phyloP scores from a whole-genome alignment of 2,329 filamentous ascomycete genomes.

The Mariannaea elegans region DNA sequence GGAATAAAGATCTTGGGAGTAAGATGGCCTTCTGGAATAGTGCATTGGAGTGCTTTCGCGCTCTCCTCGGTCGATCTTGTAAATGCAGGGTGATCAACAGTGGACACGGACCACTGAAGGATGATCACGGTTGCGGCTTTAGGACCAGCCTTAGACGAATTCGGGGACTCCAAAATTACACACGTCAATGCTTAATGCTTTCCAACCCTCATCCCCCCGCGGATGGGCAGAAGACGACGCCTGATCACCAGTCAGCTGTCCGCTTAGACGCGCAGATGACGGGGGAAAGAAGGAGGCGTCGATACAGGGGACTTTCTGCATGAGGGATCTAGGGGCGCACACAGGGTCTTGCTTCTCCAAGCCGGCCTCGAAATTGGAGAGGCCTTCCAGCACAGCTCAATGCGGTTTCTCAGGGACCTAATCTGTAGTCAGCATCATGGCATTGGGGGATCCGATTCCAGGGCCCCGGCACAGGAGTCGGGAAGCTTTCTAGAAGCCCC shows the following conservation, averaged over 20 bases:
- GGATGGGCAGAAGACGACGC: constrained; percentile 16
- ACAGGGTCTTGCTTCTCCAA: constrained; percentile 6
- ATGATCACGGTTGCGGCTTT: constrained; percentile 24
- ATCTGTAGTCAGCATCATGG: constrained; percentile 31
- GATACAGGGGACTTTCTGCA: constrained; percentile 28
- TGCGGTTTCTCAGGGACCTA: constrained; percentile 28
- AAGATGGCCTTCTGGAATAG: neutral
- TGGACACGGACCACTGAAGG: constrained; percentile 19
- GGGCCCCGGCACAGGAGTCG: constrained; percentile 37
- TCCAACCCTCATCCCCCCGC: constrained; percentile 16
- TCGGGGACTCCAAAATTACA: constrained; percentile 39
- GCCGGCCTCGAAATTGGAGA: constrained; percentile 24
- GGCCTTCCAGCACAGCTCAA: constrained; percentile 18
- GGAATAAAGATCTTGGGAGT: neutral
- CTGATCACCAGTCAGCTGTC: constrained; percentile 28
- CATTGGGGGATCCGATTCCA: constrained; percentile 36
- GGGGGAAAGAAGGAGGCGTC: constrained; percentile 8
- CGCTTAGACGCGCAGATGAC: constrained; percentile 1
- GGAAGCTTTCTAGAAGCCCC: constrained; percentile 40
- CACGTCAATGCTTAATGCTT: constrained; percentile 37
- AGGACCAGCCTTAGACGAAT: constrained; percentile 34
- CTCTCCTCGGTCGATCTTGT: neutral
- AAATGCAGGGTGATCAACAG: constrained; percentile 1
- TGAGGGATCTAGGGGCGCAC: constrained; percentile 18
- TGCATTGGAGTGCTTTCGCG: neutral